Evolutionary conservation across 192 early-diverging fungal genomes (phyloP).

Genomic region (Piromyces finnis): DNA sequence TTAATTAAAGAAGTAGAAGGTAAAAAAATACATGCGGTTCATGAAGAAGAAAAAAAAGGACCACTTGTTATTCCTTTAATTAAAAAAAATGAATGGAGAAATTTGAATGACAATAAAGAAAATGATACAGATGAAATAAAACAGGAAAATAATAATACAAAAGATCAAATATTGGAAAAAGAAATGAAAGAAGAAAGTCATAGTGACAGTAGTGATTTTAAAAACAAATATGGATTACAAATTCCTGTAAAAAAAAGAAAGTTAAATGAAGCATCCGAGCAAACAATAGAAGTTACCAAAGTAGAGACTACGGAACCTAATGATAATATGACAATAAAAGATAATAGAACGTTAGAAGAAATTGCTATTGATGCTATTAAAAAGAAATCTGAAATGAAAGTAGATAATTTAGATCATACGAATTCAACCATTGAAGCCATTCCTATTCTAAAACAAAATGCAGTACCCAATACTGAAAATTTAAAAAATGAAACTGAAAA

Average conservation of each 20-base stretch:
- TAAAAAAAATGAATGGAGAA: slow-evolving; percentile 12
- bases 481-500: slow-evolving; percentile 27
- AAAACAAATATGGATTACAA: not conserved
- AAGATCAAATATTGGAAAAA: not conserved
- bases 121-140: not conserved
- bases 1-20: not conserved
- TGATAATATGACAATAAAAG: not conserved
- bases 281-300: not conserved
- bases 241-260: not conserved
- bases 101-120: not conserved
- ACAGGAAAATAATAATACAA: too few relatives aligned
- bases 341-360: not conserved
- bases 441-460: slow-evolving; percentile 20
- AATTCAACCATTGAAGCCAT: slow-evolving; percentile 4
- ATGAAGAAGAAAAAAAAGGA: slow-evolving; percentile 2
- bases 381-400: not conserved
- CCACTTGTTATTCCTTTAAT: slow-evolving; percentile 18
- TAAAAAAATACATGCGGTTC: not conserved
- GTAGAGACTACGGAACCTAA: not conserved
- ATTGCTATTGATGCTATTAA: not conserved
- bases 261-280: not conserved
- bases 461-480: slow-evolving; percentile 16
- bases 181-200: not conserved
- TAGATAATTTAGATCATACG: not conserved
- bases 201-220: slow-evolving; percentile 12